Conservation (phyloP, 2,329 filamentous ascomycete species). For the Hypoxylon sp. region DNA sequence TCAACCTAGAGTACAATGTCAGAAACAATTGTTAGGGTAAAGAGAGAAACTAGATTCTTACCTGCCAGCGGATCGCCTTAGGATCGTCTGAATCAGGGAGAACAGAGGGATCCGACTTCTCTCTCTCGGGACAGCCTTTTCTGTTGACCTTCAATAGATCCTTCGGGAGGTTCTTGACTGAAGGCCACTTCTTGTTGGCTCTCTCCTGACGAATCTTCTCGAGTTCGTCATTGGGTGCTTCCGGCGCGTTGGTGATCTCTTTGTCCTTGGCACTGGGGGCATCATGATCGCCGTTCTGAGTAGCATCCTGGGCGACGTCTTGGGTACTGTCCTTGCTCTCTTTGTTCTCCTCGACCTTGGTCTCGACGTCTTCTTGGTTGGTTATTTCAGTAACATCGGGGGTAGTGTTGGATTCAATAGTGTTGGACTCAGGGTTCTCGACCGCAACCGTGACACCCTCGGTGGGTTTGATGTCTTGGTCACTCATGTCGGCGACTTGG, state of each 20-base stretch:
- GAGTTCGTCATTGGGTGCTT: conserved; percentile 47
- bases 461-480: conserved; percentile 58
- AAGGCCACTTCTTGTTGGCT: conserved; percentile 42
- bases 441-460: conserved; percentile 53
- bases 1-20: conserved; percentile 59
- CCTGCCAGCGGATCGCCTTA: conserved; percentile 85
- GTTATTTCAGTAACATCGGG: conserved; percentile 8
- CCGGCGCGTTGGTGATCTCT: conserved; percentile 31
- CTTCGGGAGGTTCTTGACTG: conserved; percentile 46
- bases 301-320: conserved; percentile 9
- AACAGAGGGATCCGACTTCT: conserved; percentile 77
- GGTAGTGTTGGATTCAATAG: conserved; percentile 1
- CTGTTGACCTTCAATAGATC: conserved; percentile 63
- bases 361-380: conserved; percentile 14
- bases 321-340: conserved; percentile 12
- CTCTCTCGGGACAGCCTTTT: conserved; percentile 67
- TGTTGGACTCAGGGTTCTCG: conserved; percentile 26
- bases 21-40: conserved; percentile 11
- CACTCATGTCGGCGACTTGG: conserved; percentile 52
- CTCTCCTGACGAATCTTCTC: conserved; percentile 49
- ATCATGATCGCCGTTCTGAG: not conserved
- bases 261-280: conserved; percentile 10
- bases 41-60: conserved; percentile 56
- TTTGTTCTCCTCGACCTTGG: conserved; percentile 29
- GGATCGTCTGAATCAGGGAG: conserved; percentile 82